Evolutionary conservation across 1,139 yeast genomes (phyloP), one percentile per base, ranked within the genome.

Genomic region (Scheffersomyces cryptocercus): DNA sequence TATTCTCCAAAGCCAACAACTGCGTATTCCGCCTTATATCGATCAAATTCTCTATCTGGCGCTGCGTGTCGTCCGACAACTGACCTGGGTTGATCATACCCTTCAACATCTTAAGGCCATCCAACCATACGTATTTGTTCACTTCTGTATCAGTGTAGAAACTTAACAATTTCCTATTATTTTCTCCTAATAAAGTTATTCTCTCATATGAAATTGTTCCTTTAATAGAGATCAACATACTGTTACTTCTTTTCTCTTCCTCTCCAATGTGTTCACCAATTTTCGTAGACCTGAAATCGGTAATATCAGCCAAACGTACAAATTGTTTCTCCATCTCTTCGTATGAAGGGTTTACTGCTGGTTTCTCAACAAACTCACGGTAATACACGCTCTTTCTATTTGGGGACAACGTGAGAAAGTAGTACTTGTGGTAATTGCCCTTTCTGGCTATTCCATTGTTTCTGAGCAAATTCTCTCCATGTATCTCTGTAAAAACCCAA

Each of bases 401-500:
- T n/a, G 95, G 89, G 2, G 93, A 83, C 36, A 88, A 67, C 8
- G 81, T 73, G 35, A 88, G 72, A 59, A 80, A 88, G 58, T 75
- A 83, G 46, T 77, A 72, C 50, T 73, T 64, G 35, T 56, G 59
- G 12, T 45, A 36, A 36, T 52, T 39, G 36, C 54, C 46, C 51
- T 52, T 64, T 57, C 51, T 58, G 55, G 26, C 26, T 20, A 31
- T 14, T 32, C 61, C 64, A 12, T 56, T 57, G 20, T 63, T 59
- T 24, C 63, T 61, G 20, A 70, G 59, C 36, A 72, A 50, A 29
- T 53, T 54, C 44, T 78, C 81, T 1, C 82, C 73, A 38, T 89
- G 89, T 42, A 74, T 68, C 42, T 82, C 86, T 3, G 85, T 76
- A 55, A 73, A 84, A n/a, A 87, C 93, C 96, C 96, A 88, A 2